Conservation (phyloP, 108 stramenopile species). For the Stephanodiscus minutulus region DNA sequence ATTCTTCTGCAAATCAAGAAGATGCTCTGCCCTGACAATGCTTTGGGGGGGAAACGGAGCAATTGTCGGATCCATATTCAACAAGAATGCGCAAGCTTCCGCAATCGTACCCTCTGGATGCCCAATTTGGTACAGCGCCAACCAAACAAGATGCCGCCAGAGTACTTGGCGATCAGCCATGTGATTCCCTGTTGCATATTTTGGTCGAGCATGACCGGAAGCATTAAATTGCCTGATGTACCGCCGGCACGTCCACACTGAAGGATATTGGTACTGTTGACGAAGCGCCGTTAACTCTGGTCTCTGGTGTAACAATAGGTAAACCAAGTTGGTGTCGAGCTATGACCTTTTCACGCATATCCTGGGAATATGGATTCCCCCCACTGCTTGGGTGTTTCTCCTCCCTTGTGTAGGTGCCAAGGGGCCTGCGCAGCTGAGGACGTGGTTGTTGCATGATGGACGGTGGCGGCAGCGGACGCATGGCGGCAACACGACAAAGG, state of each 20-base stretch:
- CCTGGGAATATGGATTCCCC: constrained; percentile 5
- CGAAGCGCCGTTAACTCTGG: not conserved
- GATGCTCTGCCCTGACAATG: no score
- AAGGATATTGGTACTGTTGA: not conserved
- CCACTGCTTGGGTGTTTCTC: not conserved
- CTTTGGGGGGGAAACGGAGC: no score
- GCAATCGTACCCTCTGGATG: no score
- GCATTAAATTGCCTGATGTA: not conserved
- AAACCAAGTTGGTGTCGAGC: not conserved
- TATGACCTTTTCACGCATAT: not conserved
- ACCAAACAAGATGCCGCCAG: no score
- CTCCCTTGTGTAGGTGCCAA: not conserved
- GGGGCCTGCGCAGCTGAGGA: not conserved
- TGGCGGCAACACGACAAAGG: no score
- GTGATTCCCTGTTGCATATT: not conserved
- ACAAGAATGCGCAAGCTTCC: no score
- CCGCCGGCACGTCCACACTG: not conserved
- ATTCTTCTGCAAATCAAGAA: no score
- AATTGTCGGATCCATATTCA: no score
- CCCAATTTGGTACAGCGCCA: no score
- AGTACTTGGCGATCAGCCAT: no score
- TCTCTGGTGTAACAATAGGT: not conserved
- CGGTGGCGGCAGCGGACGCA: no score
- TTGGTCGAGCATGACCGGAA: not conserved
- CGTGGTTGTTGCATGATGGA: no score